Evolutionary conservation across 768 basidiomycete species (phyloP).

Genomic region (Thelephora aurantiotincta): DNA sequence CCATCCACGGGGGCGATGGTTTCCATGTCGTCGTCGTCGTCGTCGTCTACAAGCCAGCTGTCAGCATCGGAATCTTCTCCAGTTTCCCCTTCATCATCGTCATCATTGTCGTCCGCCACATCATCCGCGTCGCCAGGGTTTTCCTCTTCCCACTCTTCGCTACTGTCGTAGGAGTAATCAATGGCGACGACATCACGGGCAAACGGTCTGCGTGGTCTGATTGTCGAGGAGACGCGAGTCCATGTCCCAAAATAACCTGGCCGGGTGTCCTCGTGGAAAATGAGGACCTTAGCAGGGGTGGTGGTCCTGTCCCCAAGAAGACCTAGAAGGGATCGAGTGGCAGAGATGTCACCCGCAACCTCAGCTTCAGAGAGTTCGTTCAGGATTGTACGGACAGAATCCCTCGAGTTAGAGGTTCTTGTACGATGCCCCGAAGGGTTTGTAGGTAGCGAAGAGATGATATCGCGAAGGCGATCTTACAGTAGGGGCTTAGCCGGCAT

Average conservation of each 20-base stretch:
- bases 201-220: slow-evolving; percentile 79
- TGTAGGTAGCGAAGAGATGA: slow-evolving; percentile 12
- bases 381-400: slow-evolving; percentile 38
- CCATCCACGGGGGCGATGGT: slow-evolving; percentile 26
- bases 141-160: slow-evolving; percentile 93
- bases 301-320: slow-evolving; percentile 45
- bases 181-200: slow-evolving; percentile 59
- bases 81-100: slow-evolving; percentile 53
- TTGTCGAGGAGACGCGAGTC: slow-evolving; percentile 64
- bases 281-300: slow-evolving; percentile 69
- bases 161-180: slow-evolving; percentile 91
- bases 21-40: slow-evolving; percentile 47
- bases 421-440: slow-evolving; percentile 9
- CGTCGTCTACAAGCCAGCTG: slow-evolving; percentile 68
- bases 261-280: slow-evolving; percentile 72
- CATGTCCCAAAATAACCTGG: slow-evolving; percentile 95
- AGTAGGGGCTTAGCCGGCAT: not conserved
- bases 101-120: slow-evolving; percentile 40
- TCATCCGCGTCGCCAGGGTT: slow-evolving; percentile 64
- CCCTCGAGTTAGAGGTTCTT: slow-evolving; percentile 12
- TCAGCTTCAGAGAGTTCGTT: slow-evolving; percentile 63
- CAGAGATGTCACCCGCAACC: slow-evolving; percentile 52
- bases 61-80: slow-evolving; percentile 67
- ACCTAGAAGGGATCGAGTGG: slow-evolving; percentile 49
- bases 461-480: slow-evolving; percentile 2